phyloP scores from a whole-genome alignment of 2,329 filamentous ascomycete genomes.

The Lasiodiplodia gonubiensis region DNA sequence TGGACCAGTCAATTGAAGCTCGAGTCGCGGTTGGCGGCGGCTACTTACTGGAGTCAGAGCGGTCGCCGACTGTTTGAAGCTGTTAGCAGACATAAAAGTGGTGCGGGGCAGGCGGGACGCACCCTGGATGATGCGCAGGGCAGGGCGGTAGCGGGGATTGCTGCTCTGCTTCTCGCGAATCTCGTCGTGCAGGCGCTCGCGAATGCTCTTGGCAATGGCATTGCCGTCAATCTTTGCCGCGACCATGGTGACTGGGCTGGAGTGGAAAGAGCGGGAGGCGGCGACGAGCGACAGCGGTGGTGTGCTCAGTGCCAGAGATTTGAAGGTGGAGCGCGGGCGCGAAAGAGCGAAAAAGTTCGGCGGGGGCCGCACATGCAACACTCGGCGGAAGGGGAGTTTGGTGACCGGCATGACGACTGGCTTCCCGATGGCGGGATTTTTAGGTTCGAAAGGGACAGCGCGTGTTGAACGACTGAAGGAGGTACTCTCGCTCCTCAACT shows the following conservation, averaged over 20 bases:
- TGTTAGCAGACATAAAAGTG: constrained; percentile 24
- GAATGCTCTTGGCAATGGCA: constrained; percentile 89
- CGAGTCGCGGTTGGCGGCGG: not conserved
- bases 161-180: constrained; percentile 79
- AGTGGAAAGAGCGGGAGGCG: constrained; percentile 50
- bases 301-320: constrained; percentile 19
- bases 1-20: constrained; percentile 49
- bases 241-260: constrained; percentile 70
- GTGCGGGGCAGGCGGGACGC: constrained; percentile 39
- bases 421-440: constrained; percentile 20
- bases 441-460: constrained; percentile 14
- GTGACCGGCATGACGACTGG: constrained; percentile 21
- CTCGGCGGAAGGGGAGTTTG: constrained; percentile 23
- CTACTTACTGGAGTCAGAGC: constrained; percentile 84
- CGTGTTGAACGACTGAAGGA: constrained; percentile 28
- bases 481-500: constrained; percentile 8
- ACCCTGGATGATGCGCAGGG: constrained; percentile 95
- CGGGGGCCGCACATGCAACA: constrained; percentile 18
- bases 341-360: constrained; percentile 20
- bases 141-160: constrained; percentile 88
- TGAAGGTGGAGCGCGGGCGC: constrained; percentile 21
- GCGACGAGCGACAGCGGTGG: constrained; percentile 20
- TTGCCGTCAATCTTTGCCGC: constrained; percentile 95
- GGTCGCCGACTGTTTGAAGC: constrained; percentile 74
- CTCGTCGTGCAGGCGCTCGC: constrained; percentile 78